These are phyloP conservation scores for Globisporangium spiculum DNA, from an alignment of 352 stramenopile species.

Conservation along the genomic window DNA sequence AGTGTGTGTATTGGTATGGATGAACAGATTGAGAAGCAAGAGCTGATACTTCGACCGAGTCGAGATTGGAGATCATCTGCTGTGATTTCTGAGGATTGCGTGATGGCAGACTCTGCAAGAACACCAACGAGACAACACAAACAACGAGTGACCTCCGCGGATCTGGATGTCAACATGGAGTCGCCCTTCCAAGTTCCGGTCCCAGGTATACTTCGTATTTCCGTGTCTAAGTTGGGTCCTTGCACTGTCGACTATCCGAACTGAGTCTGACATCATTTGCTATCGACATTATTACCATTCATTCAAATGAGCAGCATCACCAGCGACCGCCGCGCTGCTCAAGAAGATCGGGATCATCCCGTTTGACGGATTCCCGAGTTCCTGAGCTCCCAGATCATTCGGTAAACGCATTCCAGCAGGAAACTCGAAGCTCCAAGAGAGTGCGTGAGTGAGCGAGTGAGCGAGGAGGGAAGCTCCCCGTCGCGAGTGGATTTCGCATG, in stretches of 20 bases:
- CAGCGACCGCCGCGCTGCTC: conserved; percentile 14
- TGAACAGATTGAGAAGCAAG: conserved; percentile 38
- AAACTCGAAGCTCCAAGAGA: neutral
- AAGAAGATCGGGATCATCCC: conserved; percentile 15
- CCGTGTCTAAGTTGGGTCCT: neutral
- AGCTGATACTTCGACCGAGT: conserved; percentile 23
- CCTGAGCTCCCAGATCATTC: neutral
- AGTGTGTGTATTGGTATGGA: neutral
- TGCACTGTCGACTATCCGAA: neutral
- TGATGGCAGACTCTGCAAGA: conserved; percentile 11
- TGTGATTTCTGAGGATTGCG: conserved; percentile 5
- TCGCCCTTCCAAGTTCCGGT: conserved; percentile 41
- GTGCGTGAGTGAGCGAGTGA: neutral
- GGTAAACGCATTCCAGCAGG: neutral
- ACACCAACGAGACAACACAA: conserved; percentile 18
- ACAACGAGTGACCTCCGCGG: conserved; percentile 11
- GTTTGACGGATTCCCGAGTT: conserved; percentile 5
- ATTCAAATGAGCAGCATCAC: conserved; percentile 11
- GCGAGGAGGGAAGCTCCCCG: neutral
- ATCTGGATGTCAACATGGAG: conserved; percentile 11
- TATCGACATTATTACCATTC: neutral
- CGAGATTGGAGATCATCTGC: neutral
- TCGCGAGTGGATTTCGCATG: neutral
- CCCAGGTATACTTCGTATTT: conserved; percentile 28
- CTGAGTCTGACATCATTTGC: too few species aligned